Percentiles rank a stretch among this genome's conserved stretches.
Evolutionary conservation across 495 filamentous ascomycete species (phyloP).

Genomic region (Aspergillus saccharolyticus): DNA sequence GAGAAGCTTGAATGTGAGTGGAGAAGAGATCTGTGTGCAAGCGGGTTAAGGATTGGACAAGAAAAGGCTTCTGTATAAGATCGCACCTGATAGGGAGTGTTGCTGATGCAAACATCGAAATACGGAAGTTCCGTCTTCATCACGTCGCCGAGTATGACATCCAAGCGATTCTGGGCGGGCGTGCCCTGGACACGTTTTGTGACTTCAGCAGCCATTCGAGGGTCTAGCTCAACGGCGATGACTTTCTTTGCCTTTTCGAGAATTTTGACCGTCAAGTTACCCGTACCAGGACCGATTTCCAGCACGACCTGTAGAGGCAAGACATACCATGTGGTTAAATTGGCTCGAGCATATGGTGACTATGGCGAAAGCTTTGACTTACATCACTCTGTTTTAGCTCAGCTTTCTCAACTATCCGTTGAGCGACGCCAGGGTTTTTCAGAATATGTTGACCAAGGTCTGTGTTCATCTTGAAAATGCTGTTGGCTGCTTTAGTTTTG

Average conservation of each 20-base stretch:
- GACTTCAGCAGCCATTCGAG: constrained; percentile 92
- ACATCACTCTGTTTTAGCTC: constrained; percentile 84
- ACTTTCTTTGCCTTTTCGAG: constrained; percentile 81
- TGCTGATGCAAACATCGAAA: constrained; percentile 89
- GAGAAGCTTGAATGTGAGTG: constrained; percentile 85
- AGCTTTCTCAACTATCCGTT: constrained; percentile 84
- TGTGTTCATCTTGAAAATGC: constrained; percentile 85
- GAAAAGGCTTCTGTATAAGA: constrained; percentile 9
- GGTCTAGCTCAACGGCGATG: constrained; percentile 90
- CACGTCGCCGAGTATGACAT: constrained; percentile 86
- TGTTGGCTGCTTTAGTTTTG: constrained; percentile 57
- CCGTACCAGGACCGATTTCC: constrained; percentile 74
- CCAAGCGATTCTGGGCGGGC: constrained; percentile 71
- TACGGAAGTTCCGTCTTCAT: constrained; percentile 84
- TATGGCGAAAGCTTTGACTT: constrained; percentile 11
- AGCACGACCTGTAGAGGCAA: constrained; percentile 49
- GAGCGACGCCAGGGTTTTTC: constrained; percentile 90
- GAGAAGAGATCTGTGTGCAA: constrained; percentile 67
- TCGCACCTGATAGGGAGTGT: constrained; percentile 79
- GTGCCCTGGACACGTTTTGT: constrained; percentile 90
- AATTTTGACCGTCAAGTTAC: constrained; percentile 84
- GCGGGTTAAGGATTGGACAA: background rate
- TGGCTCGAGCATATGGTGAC: background rate
- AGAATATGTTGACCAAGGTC: constrained; percentile 88
- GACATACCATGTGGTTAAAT: background rate